phyloP scores from a whole-genome alignment of 2,329 filamentous ascomycete species.

The Cladophialophora psammophila region DNA sequence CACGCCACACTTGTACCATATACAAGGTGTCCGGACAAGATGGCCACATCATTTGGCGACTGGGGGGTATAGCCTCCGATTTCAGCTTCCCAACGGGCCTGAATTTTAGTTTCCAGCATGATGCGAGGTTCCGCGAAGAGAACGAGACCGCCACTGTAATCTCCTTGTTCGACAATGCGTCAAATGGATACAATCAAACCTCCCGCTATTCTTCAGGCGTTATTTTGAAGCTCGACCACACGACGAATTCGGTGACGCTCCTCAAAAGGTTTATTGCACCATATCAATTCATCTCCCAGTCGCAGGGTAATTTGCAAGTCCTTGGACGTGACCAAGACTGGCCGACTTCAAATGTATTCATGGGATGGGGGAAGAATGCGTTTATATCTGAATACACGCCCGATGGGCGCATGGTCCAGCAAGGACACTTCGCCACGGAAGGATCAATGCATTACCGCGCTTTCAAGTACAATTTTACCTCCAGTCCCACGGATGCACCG shows the following conservation, averaged over 20 bases:
- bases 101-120: constrained; percentile 53
- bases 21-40: constrained; percentile 52
- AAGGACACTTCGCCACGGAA: constrained; percentile 47
- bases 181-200: constrained; percentile 51
- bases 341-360: constrained; percentile 47
- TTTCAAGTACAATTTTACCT: constrained; percentile 45
- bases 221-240: constrained; percentile 50
- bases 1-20: constrained; percentile 51
- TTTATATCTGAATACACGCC: constrained; percentile 50
- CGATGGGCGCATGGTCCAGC: constrained; percentile 47
- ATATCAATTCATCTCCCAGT: constrained; percentile 26
- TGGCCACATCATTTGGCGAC: constrained; percentile 49
- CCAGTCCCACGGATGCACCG: constrained; percentile 30
- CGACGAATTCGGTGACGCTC: constrained; percentile 46
- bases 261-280: constrained; percentile 43
- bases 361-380: constrained; percentile 52
- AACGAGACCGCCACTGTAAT: constrained; percentile 50
- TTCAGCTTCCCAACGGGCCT: constrained; percentile 30
- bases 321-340: constrained; percentile 28
- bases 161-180: constrained; percentile 54
- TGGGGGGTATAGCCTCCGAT: constrained; percentile 48
- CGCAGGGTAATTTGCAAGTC: constrained; percentile 51
- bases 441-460: constrained; percentile 53
- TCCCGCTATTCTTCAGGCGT: constrained; percentile 50
- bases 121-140: constrained; percentile 50